Percentiles rank a stretch among this genome's conserved stretches.
These are phyloP conservation scores for Guadua angustifolia DNA, from an alignment of 176 grass and related monocot species.

Conservation along the genomic window DNA sequence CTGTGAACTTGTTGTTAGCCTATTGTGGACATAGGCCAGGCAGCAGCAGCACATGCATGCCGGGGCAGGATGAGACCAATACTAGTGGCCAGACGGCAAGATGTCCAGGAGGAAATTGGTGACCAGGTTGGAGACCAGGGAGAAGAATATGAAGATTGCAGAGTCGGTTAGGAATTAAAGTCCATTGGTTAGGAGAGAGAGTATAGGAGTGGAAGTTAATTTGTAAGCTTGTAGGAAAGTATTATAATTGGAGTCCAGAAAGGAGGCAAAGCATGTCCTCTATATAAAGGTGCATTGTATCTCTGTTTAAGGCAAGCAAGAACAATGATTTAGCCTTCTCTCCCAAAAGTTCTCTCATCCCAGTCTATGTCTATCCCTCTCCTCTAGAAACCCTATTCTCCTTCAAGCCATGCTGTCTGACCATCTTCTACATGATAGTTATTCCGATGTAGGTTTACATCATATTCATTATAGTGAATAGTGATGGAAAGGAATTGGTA, in stretches of 20 bases:
- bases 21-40: background rate
- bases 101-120: background rate
- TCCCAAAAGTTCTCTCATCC: background rate
- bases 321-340: constrained; percentile 3
- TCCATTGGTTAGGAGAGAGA: background rate
- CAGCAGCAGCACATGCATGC: background rate
- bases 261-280: background rate
- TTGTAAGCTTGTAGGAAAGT: background rate
- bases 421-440: background rate
- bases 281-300: background rate
- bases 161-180: background rate
- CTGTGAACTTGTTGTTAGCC: background rate
- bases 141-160: background rate
- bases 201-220: background rate
- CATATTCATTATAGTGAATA: background rate
- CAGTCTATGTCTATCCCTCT: background rate
- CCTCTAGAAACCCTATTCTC: background rate
- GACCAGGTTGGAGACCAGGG: no score
- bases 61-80: background rate
- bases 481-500: background rate
- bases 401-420: background rate
- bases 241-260: background rate
- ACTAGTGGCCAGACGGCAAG: background rate
- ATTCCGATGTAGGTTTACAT: background rate
- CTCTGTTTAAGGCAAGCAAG: background rate